Base-by-base conservation (phyloP, 2,329 filamentous ascomycete genomes). In the Paraphaeosphaeria sporulosa region DNA sequence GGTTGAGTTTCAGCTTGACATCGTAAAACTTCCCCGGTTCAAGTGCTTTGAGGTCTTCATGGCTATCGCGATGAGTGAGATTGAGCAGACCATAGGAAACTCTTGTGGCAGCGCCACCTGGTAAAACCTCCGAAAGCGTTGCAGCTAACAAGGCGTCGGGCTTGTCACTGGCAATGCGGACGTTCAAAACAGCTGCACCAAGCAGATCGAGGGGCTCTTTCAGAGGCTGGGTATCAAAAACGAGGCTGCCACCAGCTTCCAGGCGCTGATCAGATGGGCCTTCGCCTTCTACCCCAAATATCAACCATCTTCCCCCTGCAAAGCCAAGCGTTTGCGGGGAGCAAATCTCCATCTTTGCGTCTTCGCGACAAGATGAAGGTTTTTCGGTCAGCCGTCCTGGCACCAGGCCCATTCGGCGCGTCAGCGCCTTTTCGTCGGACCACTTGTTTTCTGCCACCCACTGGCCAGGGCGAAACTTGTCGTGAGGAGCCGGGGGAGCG, bases 241-340 rank as follows among this genome's bases (percentile, higher is more conserved):
- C 40, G 17, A 55, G 52, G 25, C 52, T 55, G 21, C 52, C 52
- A 17, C 52, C 52, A 12, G 52, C 52, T 55, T 55, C 52, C 25
- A 46, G 17, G 17, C 52, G 52, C 32, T 55, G 52, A n/a, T 55
- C 52, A 8, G 52, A 55, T 23, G 52, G 52, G 10, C 52, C 52
- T 23, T 55, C 52, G 8, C 52, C 52, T 10, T 55, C 52, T n/a
- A 55, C 40, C 17, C 52, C 52, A 19, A 55, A 55, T 10, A 55
- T 38, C 13, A 55, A 38, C 52, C 52, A 55, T 42, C 52, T 34
- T 55, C 52, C 52, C 8, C 52, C 52, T 10, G 52, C 52, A 25
- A 55, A 55, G 10, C 52, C 52, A 36, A 55, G 21, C n/a, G 52
- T 55, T 47, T 55, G 52, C 12, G 52, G 52, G 17, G 52, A 55